Base-by-base conservation (phyloP, 306 rosid genomes). In the Cucurbita maxima region DNA sequence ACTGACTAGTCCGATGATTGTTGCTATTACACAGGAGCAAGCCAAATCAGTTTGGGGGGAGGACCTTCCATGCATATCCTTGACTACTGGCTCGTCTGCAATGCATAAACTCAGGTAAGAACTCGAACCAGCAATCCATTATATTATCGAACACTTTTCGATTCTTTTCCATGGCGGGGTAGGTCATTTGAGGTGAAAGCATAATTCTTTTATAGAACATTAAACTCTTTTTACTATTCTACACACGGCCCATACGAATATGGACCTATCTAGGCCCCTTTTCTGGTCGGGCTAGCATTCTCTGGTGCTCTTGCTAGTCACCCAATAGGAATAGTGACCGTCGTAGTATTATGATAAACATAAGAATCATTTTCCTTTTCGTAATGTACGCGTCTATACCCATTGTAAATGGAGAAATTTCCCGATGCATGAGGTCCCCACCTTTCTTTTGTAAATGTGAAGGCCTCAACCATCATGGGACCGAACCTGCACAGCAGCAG, bases 391-490 rank as follows among this genome's bases (percentile, higher is more conserved):
- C 34, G 34, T 25, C 3, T 2, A 22, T 22, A 22, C 25, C 25
- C 25, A 22, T 22, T 22, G 25, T 22, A 22, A 22, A 22, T 22
- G 30, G 30, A 25, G 30, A 25, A 25, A 25, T 30, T 30, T 30
- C 34, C 34, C 2, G 3, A 2, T 30, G 34, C 34, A 30, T 30
- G 34, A 30, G 34, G 34, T 30, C 34, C 34, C 34, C 0, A 30
- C 34, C 34, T 30, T 30, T 30, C 19, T 37, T 19, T 16, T 58
- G 30, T 57, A 8, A 58, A 16, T 62, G 34, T 55, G 71, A 83
- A 93, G 98, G 84, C 97, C 98, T 72, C 97, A 93, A 71, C 98
- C 98, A 52, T 88, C 97, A 51, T 88, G 96, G 98, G 98, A 93
- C 57, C 97, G 97, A 3, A 93, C 98, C 15, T 93, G 97, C 71